Base-by-base conservation (phyloP, 768 basidiomycete genomes). In the Hericium coralloides region DNA sequence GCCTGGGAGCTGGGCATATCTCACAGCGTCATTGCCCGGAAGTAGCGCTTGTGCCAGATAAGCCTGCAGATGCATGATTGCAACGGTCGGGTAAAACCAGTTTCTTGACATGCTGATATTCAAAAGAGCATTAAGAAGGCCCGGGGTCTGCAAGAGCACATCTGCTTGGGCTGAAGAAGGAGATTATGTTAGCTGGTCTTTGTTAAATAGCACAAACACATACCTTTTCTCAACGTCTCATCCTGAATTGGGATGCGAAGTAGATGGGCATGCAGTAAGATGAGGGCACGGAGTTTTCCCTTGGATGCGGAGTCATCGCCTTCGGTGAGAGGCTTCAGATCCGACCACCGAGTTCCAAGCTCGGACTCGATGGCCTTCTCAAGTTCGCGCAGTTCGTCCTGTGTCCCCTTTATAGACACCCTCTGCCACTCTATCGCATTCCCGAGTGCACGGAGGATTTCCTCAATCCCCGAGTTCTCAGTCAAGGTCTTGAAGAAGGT, bases 401-500 rank as follows among this genome's bases (percentile, higher is more conserved):
- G 12, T 63, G 56, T 25, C 14, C 49, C 58, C 50, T 69, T 73
- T 52, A 67, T 60, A 18, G 64, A 56, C 3, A 71, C 66, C 6
- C 71, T 64, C 66, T 92, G 88, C 73, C 79, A 82, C 63, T 78
- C 72, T 66, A 80, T 87, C 0, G 83, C 81, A 59, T 79, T 76
- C 23, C 85, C 81, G 18, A 98, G 74, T 3, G 87, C 78, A 18
- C 80, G 79, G 57, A 97, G 68, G 12, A 95, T 76, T 49, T 91
- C 86, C 31, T 80, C 75, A 61, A 92, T 80, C 0, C 77, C 78
- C 8, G 88, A 85, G 23, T 87, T 84, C 66, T 99, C 95, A 26
- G 78, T 81, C n/a, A 98, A 63, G 4, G 79, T 75, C 67, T 88
- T 91, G 84, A 97, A 99, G 74, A 93, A 93, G 0, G 79, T 74